phyloP scores from a whole-genome alignment of 345 rosid species.

The Hevea brasiliensis region DNA sequence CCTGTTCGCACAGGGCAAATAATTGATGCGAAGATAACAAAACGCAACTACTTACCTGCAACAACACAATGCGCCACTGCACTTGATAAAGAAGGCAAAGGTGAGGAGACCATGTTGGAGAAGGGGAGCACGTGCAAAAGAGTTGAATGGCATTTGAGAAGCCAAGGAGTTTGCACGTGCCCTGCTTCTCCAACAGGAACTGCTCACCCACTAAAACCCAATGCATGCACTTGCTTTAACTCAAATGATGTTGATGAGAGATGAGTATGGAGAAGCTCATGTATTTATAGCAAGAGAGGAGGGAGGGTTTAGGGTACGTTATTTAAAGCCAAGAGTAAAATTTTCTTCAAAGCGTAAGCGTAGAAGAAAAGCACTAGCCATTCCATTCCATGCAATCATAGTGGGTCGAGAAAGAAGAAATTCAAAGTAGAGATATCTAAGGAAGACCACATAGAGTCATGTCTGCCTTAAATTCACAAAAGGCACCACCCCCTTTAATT shows the following conservation, averaged over 20 bases:
- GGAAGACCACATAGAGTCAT: conserved; percentile 23
- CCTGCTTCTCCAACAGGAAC: conserved; percentile 99
- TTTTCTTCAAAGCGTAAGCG: too few relatives aligned
- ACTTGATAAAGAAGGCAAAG: conserved; percentile 7
- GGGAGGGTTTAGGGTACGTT: conserved; percentile 11
- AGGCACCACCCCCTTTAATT: conserved; percentile 9
- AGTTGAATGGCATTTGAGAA: not conserved
- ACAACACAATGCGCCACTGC: not conserved
- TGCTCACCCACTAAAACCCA: conserved; percentile 37
- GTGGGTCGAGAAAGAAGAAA: conserved; percentile 25
- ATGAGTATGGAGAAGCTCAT: conserved; percentile 14
- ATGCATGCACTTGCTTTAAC: too few relatives aligned
- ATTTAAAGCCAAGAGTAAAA: conserved; percentile 11
- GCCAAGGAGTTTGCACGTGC: conserved; percentile 76
- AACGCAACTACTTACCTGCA: not conserved
- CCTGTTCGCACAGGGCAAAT: too few relatives aligned
- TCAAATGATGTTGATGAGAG: not conserved
- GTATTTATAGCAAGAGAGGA: conserved; percentile 42
- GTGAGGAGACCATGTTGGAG: conserved; percentile 83
- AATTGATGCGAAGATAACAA: too few relatives aligned
- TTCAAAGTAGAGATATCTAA: conserved; percentile 30
- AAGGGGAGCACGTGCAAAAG: conserved; percentile 89
- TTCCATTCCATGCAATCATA: conserved; percentile 56
- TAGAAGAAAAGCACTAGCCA: not conserved
- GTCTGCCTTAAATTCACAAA: conserved; percentile 43